These are phyloP conservation scores for Favolaschia claudopus DNA, from an alignment of 768 basidiomycete species.

Conservation along the genomic window DNA sequence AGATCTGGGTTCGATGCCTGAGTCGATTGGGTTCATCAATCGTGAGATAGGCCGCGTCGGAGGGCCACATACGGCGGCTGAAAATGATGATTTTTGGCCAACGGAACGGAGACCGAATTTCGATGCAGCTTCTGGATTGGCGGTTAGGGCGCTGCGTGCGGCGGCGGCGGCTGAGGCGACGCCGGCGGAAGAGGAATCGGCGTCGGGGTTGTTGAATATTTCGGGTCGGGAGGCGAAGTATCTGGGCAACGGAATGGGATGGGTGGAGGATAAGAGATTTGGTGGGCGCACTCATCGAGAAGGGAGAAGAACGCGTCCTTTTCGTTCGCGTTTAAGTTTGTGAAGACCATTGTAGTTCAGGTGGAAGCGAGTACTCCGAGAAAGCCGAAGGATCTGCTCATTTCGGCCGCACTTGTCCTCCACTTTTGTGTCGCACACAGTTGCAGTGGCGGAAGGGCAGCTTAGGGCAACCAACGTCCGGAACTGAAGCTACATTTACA, in stretches of 20 bases:
- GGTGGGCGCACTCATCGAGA: slow-evolving; percentile 23
- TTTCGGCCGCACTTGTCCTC: too few relatives aligned
- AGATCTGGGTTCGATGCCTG: slow-evolving; percentile 51
- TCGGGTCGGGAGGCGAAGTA: slow-evolving; percentile 30
- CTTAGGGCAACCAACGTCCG: too few relatives aligned
- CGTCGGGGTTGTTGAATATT: slow-evolving; percentile 20
- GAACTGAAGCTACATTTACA: too few relatives aligned
- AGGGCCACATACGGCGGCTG: slow-evolving; percentile 8
- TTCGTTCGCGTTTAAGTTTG: slow-evolving; percentile 23
- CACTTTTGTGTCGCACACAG: too few relatives aligned
- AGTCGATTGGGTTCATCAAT: neutral
- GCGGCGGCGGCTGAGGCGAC: slow-evolving; percentile 10
- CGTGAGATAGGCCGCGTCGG: neutral
- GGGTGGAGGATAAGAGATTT: neutral
- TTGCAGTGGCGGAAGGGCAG: too few relatives aligned
- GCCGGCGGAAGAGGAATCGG: slow-evolving; percentile 7
- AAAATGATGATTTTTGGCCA: slow-evolving; percentile 2
- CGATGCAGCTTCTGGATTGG: slow-evolving; percentile 15
- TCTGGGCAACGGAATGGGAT: slow-evolving; percentile 2
- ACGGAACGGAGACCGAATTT: slow-evolving; percentile 8
- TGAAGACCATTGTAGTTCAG: slow-evolving; percentile 27
- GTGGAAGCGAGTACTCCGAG: too few relatives aligned
- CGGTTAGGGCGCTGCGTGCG: slow-evolving; percentile 20
- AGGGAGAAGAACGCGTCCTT: slow-evolving; percentile 29
- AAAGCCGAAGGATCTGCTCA: too few relatives aligned